phyloP scores from a whole-genome alignment of 163 green algal species.

The Prototheca wickerhamii region DNA sequence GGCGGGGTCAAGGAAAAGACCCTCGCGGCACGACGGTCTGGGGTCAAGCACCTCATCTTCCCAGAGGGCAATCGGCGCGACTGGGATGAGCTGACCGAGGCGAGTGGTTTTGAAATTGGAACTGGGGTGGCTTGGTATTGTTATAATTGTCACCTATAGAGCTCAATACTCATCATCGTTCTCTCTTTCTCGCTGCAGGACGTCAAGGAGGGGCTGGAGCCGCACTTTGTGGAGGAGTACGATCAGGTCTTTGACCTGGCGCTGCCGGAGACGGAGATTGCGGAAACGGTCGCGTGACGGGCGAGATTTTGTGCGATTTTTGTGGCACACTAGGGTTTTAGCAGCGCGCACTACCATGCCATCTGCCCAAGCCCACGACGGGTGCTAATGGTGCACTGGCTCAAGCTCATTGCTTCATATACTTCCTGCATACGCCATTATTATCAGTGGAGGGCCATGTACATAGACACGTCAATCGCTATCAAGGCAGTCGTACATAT shows the following conservation, averaged over 20 bases:
- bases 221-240: constrained; percentile 75
- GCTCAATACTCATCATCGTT: not conserved
- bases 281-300: not conserved
- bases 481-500: too few species aligned
- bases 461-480: too few species aligned
- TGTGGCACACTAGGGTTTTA: not conserved
- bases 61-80: constrained; percentile 74
- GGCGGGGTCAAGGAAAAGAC: constrained; percentile 92
- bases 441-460: not conserved
- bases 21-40: constrained; percentile 65
- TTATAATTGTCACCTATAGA: not conserved
- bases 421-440: not conserved
- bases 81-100: constrained; percentile 67
- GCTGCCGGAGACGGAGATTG: constrained; percentile 11
- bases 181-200: constrained; percentile 30
- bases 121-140: not conserved
- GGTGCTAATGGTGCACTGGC: not conserved
- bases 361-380: too few species aligned
- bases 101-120: not conserved
- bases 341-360: not conserved
- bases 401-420: not conserved
- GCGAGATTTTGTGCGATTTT: not conserved
- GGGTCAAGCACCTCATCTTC: constrained; percentile 68
- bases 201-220: constrained; percentile 61
- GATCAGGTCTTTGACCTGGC: constrained; percentile 60